Base-by-base conservation (phyloP, 2,329 filamentous ascomycete species). In the Trichoderma hamatum region DNA sequence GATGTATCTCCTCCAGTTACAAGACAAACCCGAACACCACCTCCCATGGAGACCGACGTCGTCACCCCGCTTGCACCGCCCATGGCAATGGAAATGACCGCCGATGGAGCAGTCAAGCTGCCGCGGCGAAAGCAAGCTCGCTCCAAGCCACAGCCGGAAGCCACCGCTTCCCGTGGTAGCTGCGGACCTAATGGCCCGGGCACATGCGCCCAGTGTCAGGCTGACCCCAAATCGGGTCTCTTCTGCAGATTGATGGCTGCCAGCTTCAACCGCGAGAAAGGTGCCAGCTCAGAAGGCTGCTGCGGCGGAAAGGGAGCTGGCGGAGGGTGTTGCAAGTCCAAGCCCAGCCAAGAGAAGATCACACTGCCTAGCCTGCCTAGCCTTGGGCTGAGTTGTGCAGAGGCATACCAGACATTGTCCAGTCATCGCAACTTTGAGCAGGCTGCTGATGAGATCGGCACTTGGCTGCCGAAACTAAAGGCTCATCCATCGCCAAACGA, bases 221-320 rank as follows among this genome's bases (percentile, higher is more conserved):
- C 88, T 2, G 92, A 95, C 76, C 92, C 92, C 21, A 90, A 91
- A 76, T 93, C 92, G 3, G 92, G 91, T 1, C 86, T 94, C 46
- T 96, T 96, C 82, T 96, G 92, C 80, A 91, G 92, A 71, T 90
- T 92, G 13, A 87, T 95, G 64, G 91, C 92, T 28, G 92, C 92
- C 70, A 90, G 83, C 72, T 82, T 88, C 70, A 82, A 84, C 70
- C 82, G 82, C 70, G 80, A 82, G 60, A 75, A 77, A 24, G 78
- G 79, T 28, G 69, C 55, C 34, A 55, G 71, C 32, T 70, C 76
- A 30, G 66, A 36, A 21, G 88, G 88, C 61, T 92, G 90, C 78
- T 92, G 91, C 76, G 88, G 89, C 54, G 88, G 89, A 56, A 87
- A 85, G 69, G 83, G 83, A 51, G 78, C 82, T 21, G 85, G 84